Conservation (phyloP, 192 early-diverging fungal genomes). For the Podochytrium sp. region DNA sequence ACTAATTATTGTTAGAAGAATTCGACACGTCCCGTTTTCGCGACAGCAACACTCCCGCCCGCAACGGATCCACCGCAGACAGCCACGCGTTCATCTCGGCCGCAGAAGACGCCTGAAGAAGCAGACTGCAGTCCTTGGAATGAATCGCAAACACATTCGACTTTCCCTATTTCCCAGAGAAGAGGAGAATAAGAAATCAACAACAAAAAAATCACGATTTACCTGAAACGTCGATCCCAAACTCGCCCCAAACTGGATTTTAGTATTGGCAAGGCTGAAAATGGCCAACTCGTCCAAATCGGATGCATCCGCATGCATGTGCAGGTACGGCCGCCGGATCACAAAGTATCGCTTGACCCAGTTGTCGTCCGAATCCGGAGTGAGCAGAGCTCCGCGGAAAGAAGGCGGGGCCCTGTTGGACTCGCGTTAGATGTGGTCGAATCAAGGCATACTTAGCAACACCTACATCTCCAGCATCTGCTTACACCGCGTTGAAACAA, state of each 20-base stretch:
- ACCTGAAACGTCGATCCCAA: slow-evolving; percentile 30
- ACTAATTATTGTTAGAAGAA: too few relatives aligned
- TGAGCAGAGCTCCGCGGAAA: slow-evolving; percentile 17
- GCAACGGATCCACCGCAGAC: slow-evolving; percentile 42
- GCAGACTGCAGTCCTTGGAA: slow-evolving; percentile 58
- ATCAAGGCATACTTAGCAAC: background rate
- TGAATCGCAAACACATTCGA: slow-evolving; percentile 73
- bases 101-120: slow-evolving; percentile 66
- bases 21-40: background rate
- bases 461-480: slow-evolving; percentile 23
- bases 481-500: slow-evolving; percentile 16
- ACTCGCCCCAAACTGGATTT: slow-evolving; percentile 64
- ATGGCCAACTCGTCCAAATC: slow-evolving; percentile 74
- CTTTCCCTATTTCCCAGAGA: slow-evolving; percentile 39
- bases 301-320: slow-evolving; percentile 67
- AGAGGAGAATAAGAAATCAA: background rate
- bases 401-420: slow-evolving; percentile 18
- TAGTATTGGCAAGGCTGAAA: slow-evolving; percentile 74
- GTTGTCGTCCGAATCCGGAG: slow-evolving; percentile 52
- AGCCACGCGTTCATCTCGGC: slow-evolving; percentile 74
- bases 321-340: slow-evolving; percentile 78
- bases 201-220: background rate
- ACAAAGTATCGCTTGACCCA: slow-evolving; percentile 86
- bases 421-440: background rate
- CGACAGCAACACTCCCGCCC: slow-evolving; percentile 32